Evolutionary conservation across 2,329 filamentous ascomycete species (phyloP).

Genomic region (Alternaria hordeiaustralica): DNA sequence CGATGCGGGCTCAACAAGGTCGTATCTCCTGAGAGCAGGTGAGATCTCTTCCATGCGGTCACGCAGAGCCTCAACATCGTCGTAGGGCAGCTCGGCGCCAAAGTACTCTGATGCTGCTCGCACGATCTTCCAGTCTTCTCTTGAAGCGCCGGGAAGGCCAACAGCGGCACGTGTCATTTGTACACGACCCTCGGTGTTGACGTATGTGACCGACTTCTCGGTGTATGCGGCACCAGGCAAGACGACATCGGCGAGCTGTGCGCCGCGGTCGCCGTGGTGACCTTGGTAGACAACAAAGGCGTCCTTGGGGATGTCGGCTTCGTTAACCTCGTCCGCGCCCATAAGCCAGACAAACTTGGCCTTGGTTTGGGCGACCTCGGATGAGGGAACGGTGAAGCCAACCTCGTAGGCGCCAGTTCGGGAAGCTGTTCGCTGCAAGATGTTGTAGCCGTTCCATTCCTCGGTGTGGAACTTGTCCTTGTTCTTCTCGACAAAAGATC

Average conservation of each 20-base stretch:
- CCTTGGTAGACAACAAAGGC: constrained; percentile 98
- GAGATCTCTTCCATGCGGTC: constrained; percentile 96
- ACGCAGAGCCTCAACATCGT: constrained; percentile 85
- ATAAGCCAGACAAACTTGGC: constrained; percentile 98
- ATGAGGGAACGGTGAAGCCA: constrained; percentile 87
- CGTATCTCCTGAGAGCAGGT: constrained; percentile 86
- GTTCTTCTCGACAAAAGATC: constrained; percentile 91
- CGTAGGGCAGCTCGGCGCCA: constrained; percentile 84
- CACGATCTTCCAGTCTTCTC: constrained; percentile 99
- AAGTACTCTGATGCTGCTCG: constrained; percentile 92
- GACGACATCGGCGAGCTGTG: constrained; percentile 90
- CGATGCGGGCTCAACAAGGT: constrained; percentile 80
- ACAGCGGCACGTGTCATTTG: constrained; percentile 93
- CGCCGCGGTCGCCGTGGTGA: constrained; percentile 93
- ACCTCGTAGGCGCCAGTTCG: constrained; percentile 94
- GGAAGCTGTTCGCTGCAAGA: constrained; percentile 92
- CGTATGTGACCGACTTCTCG: constrained; percentile 93
- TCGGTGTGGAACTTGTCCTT: constrained; percentile 82
- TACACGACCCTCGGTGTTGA: constrained; percentile 97
- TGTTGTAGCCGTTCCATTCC: constrained; percentile 98
- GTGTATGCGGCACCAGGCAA: constrained; percentile 96
- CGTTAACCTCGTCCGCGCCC: constrained; percentile 87
- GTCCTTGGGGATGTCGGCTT: constrained; percentile 88
- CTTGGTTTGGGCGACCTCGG: constrained; percentile 79
- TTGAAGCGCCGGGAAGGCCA: constrained; percentile 83